phyloP scores from a whole-genome alignment of 192 early-diverging fungal species.

The Oehlia diaphana region DNA sequence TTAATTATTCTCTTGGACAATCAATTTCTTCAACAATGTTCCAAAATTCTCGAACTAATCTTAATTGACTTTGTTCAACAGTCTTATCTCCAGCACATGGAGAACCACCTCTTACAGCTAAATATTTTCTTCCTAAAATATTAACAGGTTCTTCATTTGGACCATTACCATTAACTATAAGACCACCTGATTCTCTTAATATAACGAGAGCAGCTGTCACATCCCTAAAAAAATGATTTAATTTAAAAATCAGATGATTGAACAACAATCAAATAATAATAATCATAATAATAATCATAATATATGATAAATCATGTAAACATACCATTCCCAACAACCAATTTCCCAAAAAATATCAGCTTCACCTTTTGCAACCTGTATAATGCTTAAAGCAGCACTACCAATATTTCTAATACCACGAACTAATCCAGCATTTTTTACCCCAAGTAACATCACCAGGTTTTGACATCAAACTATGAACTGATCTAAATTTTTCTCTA shows the following conservation, averaged over 20 bases:
- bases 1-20: conserved; percentile 36
- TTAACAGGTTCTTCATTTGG: conserved; percentile 37
- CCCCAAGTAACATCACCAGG: conserved; percentile 40
- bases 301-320: not conserved
- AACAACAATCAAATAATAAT: not conserved
- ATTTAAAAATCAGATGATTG: not conserved
- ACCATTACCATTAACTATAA: conserved; percentile 60
- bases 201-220: conserved; percentile 87
- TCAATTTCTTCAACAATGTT: conserved; percentile 58
- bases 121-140: conserved; percentile 54
- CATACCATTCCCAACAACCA: conserved; percentile 68
- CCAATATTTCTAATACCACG: conserved; percentile 80
- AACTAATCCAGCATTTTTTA: conserved; percentile 45
- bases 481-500: conserved; percentile 68
- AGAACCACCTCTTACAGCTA: conserved; percentile 49
- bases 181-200: conserved; percentile 81
- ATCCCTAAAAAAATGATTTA: conserved; percentile 63
- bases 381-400: conserved; percentile 76
- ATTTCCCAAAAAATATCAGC: conserved; percentile 92
- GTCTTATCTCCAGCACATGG: conserved; percentile 34
- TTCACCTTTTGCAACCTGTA: conserved; percentile 77
- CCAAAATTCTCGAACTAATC: conserved; percentile 60
- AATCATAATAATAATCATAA: not conserved
- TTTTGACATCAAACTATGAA: conserved; percentile 64
- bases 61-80: conserved; percentile 46